Percentiles rank a stretch among this genome's conserved stretches.
phyloP scores from a whole-genome alignment of 1,284 basidiomycete genomes.

The Abortiporus biennis region DNA sequence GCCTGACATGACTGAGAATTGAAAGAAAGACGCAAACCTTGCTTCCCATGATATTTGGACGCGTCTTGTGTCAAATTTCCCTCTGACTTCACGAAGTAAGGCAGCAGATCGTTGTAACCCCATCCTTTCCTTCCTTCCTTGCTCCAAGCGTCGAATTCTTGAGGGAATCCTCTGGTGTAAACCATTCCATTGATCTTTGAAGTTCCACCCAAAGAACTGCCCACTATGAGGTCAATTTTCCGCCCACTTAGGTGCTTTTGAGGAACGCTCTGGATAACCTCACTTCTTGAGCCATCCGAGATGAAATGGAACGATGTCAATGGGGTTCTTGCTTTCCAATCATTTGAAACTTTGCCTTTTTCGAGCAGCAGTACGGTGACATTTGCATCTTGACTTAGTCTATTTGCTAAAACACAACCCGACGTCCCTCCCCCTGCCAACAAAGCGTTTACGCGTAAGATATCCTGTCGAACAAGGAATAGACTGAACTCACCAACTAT shows the following conservation, averaged over 20 bases:
- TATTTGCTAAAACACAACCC: not conserved
- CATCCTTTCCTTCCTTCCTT: conserved; percentile 24
- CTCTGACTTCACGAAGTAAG: conserved; percentile 26
- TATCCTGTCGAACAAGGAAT: not conserved
- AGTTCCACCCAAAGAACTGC: conserved; percentile 33
- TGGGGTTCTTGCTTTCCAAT: conserved; percentile 25
- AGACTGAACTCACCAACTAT: conserved; percentile 1
- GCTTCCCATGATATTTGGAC: not conserved
- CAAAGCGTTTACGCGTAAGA: not conserved
- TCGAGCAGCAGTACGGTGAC: not conserved
- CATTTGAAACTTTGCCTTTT: conserved; percentile 14
- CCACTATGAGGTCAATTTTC: conserved; percentile 20
- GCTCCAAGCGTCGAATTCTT: conserved; percentile 29
- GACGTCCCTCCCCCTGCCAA: not conserved
- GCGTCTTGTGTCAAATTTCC: not conserved
- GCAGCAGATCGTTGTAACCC: conserved; percentile 26
- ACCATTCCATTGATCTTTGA: conserved; percentile 33
- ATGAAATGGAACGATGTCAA: conserved; percentile 16
- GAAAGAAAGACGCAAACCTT: not conserved
- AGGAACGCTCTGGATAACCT: not conserved
- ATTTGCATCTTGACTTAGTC: not conserved
- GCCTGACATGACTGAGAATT: too few relatives aligned
- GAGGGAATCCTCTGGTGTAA: conserved; percentile 26
- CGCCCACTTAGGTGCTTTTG: not conserved
- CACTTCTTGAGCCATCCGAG: not conserved